Evolutionary conservation across 257 asterid genomes (phyloP).

Genomic region (Nicotiana benthamiana): DNA sequence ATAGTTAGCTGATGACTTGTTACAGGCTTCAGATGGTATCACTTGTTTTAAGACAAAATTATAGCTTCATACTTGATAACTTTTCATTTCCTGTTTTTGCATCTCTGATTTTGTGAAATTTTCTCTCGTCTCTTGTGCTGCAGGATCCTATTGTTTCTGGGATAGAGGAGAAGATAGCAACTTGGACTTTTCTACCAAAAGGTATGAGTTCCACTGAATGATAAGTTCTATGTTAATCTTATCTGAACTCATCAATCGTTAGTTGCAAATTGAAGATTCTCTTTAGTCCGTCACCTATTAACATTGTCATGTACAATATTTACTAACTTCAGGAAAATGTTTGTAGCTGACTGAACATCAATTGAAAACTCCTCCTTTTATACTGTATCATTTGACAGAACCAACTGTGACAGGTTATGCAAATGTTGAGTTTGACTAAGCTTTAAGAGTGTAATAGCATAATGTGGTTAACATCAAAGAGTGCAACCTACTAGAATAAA

Average conservation of each 20-base stretch:
- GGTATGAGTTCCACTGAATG: slow-evolving; percentile 28
- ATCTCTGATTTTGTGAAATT: not conserved
- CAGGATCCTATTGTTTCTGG: slow-evolving; percentile 95
- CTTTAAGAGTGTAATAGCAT: not conserved
- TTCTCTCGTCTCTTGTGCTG: slow-evolving; percentile 12
- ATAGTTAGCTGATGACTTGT: not conserved
- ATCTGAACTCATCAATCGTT: not conserved
- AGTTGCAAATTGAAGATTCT: not conserved
- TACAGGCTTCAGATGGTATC: not conserved
- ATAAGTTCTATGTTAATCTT: not conserved
- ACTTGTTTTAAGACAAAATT: not conserved
- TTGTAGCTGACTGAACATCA: not conserved
- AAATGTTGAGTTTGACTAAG: not conserved
- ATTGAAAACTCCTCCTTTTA: not conserved
- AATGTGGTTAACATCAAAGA: not conserved
- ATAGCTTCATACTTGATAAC: not conserved
- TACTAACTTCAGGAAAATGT: not conserved
- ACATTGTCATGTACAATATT: not conserved
- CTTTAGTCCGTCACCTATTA: not conserved
- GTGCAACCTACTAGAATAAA: not conserved
- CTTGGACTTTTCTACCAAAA: slow-evolving; percentile 93
- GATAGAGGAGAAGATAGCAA: slow-evolving; percentile 92
- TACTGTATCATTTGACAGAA: not conserved
- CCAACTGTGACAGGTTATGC: not conserved
- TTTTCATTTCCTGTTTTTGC: not conserved